Evolutionary conservation across 148 eudicot species (phyloP).

Genomic region (Silene uniflora): DNA sequence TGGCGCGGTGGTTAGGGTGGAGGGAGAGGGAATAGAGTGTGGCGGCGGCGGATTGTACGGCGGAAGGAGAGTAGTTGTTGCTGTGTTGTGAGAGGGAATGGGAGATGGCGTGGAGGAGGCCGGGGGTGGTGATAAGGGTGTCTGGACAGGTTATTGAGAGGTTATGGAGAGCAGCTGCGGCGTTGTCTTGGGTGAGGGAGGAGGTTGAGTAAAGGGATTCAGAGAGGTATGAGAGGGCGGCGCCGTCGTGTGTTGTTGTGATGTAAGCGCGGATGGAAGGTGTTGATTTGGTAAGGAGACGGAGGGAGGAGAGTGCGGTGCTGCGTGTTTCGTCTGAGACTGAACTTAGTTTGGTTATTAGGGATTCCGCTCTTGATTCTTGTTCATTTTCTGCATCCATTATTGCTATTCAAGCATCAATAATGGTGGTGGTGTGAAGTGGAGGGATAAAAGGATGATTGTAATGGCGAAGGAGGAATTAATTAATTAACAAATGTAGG

Average conservation of each 20-base stretch:
- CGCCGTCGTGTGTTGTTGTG: constrained; percentile 54
- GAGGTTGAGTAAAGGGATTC: constrained; percentile 63
- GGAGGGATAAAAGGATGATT: no score
- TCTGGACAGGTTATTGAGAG: constrained; percentile 60
- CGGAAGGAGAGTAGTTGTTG: constrained; percentile 30
- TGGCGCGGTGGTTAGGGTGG: constrained; percentile 43
- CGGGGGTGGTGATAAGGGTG: constrained; percentile 51
- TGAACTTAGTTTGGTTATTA: constrained; percentile 62
- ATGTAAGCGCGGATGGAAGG: constrained; percentile 56
- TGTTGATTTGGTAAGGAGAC: constrained; percentile 62
- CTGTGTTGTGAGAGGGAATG: constrained; percentile 52
- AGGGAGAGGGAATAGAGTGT: constrained; percentile 50
- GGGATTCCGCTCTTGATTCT: constrained; percentile 35
- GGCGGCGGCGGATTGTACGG: constrained; percentile 66
- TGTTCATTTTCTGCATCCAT: constrained; percentile 31
- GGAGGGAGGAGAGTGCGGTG: constrained; percentile 69
- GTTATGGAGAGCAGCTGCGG: constrained; percentile 76
- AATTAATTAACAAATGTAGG: no score
- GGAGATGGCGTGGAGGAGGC: constrained; percentile 73
- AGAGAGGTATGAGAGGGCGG: constrained; percentile 58
- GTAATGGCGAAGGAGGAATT: no score
- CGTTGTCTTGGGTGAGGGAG: constrained; percentile 51
- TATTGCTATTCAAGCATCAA: neutral
- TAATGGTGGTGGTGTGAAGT: no score
- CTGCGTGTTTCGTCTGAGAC: constrained; percentile 71